Evolutionary conservation across 2,329 filamentous ascomycete species (phyloP), one percentile per base, ranked within the genome.

Genomic region (Botrytis elliptica): DNA sequence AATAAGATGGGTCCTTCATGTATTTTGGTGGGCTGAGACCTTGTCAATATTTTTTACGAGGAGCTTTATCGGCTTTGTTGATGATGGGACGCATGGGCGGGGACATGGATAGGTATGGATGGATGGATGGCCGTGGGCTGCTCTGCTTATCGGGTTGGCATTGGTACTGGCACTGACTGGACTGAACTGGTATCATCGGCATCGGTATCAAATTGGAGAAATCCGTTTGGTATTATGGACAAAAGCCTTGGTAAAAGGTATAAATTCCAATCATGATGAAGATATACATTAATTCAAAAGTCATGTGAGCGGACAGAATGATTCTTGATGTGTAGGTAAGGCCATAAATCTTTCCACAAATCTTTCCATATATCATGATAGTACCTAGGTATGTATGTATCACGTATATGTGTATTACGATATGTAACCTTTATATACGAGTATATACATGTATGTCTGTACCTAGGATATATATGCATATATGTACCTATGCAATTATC

Each of bases 1-100:
- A 52, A 42, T 57, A 67, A 57, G 49, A 57, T 68, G 65, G 65
- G 49, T 55, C 65, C 65, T 25, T 62, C n/a, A 63, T n/a, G 33
- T 22, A 29, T 71, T 63, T 29, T 71, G 60, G 70, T 71, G 70
- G 70, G 70, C 70, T 71, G 70, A 66, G 29, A 22, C 70, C 70
- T 65, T 42, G 60, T 66, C 29, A 36, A 16, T 64, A 36, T 46
- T 69, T 64, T 67, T 62, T 66, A 75, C 60, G 59, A 73, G 71
- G 57, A 49, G 46, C 33, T 55, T 69, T 52, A 52, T 52, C 49
- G 49, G 22, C 25, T 52, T 52, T 52, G 49, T n/a, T 52, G 6
- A 14, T 52, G 49, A 52, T 16, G 49, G 49, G 5, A n/a, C 46
- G 46, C 46, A 52, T 52, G 49, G 49, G 12, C 12, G 25, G 8